Conservation (phyloP, 495 filamentous ascomycete species). For the Aspergillus affinis region DNA sequence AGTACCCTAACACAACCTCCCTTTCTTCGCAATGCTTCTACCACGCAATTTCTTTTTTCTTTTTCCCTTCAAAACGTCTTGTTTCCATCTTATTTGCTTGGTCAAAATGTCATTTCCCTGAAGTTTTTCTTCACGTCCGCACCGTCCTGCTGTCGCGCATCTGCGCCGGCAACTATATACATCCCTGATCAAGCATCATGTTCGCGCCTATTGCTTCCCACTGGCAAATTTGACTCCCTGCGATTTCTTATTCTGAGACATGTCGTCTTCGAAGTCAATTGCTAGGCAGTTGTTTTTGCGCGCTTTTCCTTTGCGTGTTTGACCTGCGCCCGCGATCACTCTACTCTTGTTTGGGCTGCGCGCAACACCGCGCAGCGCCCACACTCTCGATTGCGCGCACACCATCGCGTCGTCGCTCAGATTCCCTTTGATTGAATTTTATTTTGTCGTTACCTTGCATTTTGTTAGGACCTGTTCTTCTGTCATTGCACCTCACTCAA, state of each 20-base stretch:
- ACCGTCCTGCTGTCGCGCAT: conserved; percentile 31
- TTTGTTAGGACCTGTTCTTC: not conserved
- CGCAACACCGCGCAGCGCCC: conserved; percentile 18
- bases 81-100: conserved; percentile 19
- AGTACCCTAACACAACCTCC: conserved; percentile 33
- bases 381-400: conserved; percentile 3
- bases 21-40: conserved; percentile 23
- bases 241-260: conserved; percentile 4
- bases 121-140: conserved; percentile 9
- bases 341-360: conserved; percentile 21
- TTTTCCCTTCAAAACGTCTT: conserved; percentile 19
- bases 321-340: conserved; percentile 27
- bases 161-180: conserved; percentile 22
- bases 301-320: conserved; percentile 19
- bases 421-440: conserved; percentile 4
- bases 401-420: not conserved
- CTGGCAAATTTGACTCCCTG: conserved; percentile 17
- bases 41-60: conserved; percentile 35
- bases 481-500: conserved; percentile 4
- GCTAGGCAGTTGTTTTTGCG: conserved; percentile 21
- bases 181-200: conserved; percentile 13
- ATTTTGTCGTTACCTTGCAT: conserved; percentile 1
- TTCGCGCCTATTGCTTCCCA: conserved; percentile 14
- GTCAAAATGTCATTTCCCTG: conserved; percentile 20
- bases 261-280: conserved; percentile 15